Evolutionary conservation across 2,329 filamentous ascomycete genomes (phyloP), one percentile per base, ranked within the genome.

Genomic region (Camillea tinctor): DNA sequence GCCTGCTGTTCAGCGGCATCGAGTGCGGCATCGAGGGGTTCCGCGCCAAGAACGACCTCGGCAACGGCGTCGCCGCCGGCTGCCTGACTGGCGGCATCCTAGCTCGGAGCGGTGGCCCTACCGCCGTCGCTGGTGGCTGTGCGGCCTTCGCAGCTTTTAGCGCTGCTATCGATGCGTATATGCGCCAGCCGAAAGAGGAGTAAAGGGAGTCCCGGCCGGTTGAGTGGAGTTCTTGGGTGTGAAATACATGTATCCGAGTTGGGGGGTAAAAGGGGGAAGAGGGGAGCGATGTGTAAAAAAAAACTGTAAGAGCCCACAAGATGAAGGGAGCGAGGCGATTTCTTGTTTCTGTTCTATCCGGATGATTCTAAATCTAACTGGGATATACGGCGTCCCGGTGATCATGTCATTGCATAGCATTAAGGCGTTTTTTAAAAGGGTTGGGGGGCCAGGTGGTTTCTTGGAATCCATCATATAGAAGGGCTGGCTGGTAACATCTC

Each of bases 1-100:
- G 95, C 69, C 90, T 92, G 2, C 84, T 98, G 20, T 99, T 96
- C 80, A 85, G 88, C 17, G 94, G 94, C 49, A 96, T 95, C 56
- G 95, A 99, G 79, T 99, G 95, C 80, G 93, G 91, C 65, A 93
- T 99, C 72, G 95, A 99, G 76, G 93, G 93, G 0, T 84, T 91
- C 69, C 85, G 95, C 26, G 95, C 93, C 21, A 97, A 96, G 81
- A 97, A 98, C 77, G 95, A 98, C 75, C 76, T 98, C 26, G 86
- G 81, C 64, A 99, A 99, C 79, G 92, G 92, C 57, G 88, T 95
- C 4, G 86, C 88, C 4, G 92, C 93, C 0, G 95, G 95, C 0
- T 98, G 94, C 73, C 80, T 97, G 57, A 97, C 95, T 9, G 95
- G 95, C 17, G 95, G 92, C 19, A 90, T 95, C 57, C 77, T 99